phyloP scores from a whole-genome alignment of 2,329 filamentous ascomycete genomes.

The Chrysosporium queenslandicum region DNA sequence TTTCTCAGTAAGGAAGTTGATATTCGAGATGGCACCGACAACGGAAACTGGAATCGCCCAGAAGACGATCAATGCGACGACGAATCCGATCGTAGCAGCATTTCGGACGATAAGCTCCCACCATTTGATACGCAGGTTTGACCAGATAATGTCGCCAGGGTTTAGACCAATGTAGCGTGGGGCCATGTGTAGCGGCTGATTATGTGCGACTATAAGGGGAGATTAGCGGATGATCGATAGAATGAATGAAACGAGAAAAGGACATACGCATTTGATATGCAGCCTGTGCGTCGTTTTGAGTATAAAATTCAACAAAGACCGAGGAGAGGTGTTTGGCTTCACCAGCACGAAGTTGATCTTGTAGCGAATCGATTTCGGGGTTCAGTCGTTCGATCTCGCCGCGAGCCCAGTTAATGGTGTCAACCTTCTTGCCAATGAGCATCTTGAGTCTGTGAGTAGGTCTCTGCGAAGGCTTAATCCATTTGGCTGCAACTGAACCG shows the following conservation, averaged over 20 bases:
- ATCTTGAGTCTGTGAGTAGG: constrained; percentile 65
- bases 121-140: constrained; percentile 71
- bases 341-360: constrained; percentile 56
- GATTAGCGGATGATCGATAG: neutral
- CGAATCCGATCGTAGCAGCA: constrained; percentile 58
- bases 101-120: constrained; percentile 71
- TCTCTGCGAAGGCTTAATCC: constrained; percentile 59
- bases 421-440: constrained; percentile 75
- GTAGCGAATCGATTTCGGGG: constrained; percentile 58
- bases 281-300: constrained; percentile 71
- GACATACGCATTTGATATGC: constrained; percentile 60
- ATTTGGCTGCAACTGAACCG: constrained; percentile 32
- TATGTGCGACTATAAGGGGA: constrained; percentile 55
- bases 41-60: constrained; percentile 69
- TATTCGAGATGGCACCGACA: constrained; percentile 78
- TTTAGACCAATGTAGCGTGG: constrained; percentile 75
- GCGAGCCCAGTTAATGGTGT: constrained; percentile 86
- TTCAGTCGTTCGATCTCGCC: constrained; percentile 65
- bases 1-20: constrained; percentile 54
- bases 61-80: constrained; percentile 72
- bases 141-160: constrained; percentile 78
- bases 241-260: neutral
- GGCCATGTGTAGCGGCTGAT: constrained; percentile 76
- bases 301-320: constrained; percentile 83
- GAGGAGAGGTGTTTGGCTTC: constrained; percentile 59